A percentile compares a stretch with the other conserved stretches of the same genome.
phyloP scores from a whole-genome alignment of 192 early-diverging fungal species.

The Coemansia sp. region DNA sequence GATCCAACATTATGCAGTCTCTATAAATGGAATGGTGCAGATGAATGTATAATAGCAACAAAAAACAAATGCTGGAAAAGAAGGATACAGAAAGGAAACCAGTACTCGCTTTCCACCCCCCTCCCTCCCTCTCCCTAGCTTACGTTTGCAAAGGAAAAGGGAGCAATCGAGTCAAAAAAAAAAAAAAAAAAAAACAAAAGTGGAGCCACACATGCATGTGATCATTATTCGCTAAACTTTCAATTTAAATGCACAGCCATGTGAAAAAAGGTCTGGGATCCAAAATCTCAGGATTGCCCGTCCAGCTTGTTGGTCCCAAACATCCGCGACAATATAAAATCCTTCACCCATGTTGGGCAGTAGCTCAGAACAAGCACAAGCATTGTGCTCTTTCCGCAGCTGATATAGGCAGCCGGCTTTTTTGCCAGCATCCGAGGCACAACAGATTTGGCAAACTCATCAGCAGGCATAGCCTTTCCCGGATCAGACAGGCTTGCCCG shows the following conservation, averaged over 20 bases:
- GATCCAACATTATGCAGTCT: slow-evolving; percentile 76
- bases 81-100: neutral
- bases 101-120: neutral
- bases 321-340: slow-evolving; percentile 39
- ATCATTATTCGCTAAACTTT: neutral
- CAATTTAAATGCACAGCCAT: neutral
- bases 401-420: slow-evolving; percentile 57
- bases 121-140: too few species aligned
- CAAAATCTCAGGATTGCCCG: neutral
- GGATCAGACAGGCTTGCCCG: slow-evolving; percentile 61
- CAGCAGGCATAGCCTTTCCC: slow-evolving; percentile 55
- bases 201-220: neutral
- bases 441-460: slow-evolving; percentile 60
- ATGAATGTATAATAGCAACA: neutral
- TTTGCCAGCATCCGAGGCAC: slow-evolving; percentile 51
- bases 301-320: slow-evolving; percentile 50
- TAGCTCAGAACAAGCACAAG: slow-evolving; percentile 51
- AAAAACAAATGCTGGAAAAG: neutral
- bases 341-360: slow-evolving; percentile 54
- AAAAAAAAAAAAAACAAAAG: neutral
- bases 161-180: neutral
- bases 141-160: neutral
- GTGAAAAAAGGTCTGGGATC: neutral
- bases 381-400: slow-evolving; percentile 55
- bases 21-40: neutral